Base-by-base conservation (phyloP, 768 basidiomycete genomes). In the Tephrocybe sp. region DNA sequence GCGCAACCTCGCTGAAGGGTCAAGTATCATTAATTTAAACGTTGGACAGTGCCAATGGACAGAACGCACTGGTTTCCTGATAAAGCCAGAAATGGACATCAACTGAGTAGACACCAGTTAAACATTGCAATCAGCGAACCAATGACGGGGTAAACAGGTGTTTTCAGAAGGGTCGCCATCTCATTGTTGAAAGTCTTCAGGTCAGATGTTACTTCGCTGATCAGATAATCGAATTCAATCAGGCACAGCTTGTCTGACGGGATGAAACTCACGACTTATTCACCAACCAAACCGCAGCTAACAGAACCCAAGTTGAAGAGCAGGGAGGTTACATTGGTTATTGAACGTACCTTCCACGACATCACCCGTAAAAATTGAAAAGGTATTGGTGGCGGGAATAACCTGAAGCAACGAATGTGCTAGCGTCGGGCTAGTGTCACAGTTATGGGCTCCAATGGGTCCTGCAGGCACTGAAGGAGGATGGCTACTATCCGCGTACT, bases 351-450 rank as follows among this genome's bases (percentile, higher is more conserved):
- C 78, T 65, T 84, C 82, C 4, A 84, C 74, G 7, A 84, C 78
- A 59, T 85, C 83, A 6, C 83, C 84, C 2, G 83, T 86, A 56
- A 84, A 85, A 32, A 86, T 75, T 4, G 78, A 73, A 60, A 82
- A 83, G 9, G 63, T 60, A 13, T 71, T 71, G 14, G 67, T 64
- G 35, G 67, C 47, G 31, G 75, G 65, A 10, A 78, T 70, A 13
- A 73, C 72, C 13, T 65, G 58, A 3, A 84, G 65, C 76, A 83
- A 75, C 36, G 75, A 78, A 14, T 78, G 70, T 0, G 74, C 74
- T 23, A 85, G 67, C 1, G 61, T 59, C 1, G 70, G 63, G 2
- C 83, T 77, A 0, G 78, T 72, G 58, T 85, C 84, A 55, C 84
- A 85, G 36, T 74, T 66, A 26, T 62, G 65, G 45, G 72, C 73